Evolutionary conservation across 768 basidiomycete species (phyloP).

Genomic region (Kwoniella europaea): DNA sequence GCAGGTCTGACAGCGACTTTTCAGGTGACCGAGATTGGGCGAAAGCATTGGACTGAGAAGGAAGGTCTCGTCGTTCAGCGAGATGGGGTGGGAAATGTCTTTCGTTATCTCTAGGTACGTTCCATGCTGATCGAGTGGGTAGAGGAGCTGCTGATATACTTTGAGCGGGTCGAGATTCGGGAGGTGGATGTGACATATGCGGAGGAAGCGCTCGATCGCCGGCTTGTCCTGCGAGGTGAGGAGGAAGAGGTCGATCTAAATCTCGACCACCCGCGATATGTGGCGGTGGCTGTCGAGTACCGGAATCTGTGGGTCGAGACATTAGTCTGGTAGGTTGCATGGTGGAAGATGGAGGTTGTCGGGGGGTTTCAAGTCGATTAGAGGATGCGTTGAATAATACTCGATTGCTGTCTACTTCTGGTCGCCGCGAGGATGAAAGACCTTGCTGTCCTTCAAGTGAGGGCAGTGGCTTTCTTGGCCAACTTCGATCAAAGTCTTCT

Average conservation of each 20-base stretch:
- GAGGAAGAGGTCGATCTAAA: slow-evolving; percentile 41
- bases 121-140: slow-evolving; percentile 35
- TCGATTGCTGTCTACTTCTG: slow-evolving; percentile 63
- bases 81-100: slow-evolving; percentile 30
- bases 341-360: slow-evolving; percentile 3
- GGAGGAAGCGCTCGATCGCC: slow-evolving; percentile 31
- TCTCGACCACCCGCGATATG: slow-evolving; percentile 20
- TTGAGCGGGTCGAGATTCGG: slow-evolving; percentile 14
- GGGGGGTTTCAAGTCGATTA: slow-evolving; percentile 80
- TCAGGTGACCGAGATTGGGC: slow-evolving; percentile 21
- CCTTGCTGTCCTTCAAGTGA: slow-evolving; percentile 60
- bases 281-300: slow-evolving; percentile 22
- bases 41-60: slow-evolving; percentile 29
- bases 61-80: slow-evolving; percentile 19
- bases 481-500: slow-evolving; percentile 94
- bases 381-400: slow-evolving; percentile 95
- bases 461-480: slow-evolving; percentile 72
- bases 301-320: slow-evolving; percentile 20
- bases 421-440: slow-evolving; percentile 42
- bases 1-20: slow-evolving; percentile 1
- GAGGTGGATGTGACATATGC: slow-evolving; percentile 23
- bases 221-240: slow-evolving; percentile 36
- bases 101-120: slow-evolving; percentile 23
- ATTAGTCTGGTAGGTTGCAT: slow-evolving; percentile 28
- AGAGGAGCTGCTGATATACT: slow-evolving; percentile 8